Evolutionary conservation across 2,329 filamentous ascomycete species (phyloP).

Genomic region (Cyanodermella asteris): DNA sequence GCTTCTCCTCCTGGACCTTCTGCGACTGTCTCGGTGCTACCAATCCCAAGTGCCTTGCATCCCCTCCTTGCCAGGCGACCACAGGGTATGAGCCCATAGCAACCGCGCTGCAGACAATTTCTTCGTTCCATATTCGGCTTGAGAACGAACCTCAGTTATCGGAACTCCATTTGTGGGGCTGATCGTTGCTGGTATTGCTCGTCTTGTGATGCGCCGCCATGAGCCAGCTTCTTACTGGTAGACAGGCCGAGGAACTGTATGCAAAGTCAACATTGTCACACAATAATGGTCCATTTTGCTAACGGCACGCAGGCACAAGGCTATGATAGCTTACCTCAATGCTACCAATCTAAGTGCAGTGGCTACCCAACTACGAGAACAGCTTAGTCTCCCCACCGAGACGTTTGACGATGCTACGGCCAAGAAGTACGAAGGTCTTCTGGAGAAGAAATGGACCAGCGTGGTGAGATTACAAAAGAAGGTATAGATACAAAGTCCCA

Average conservation of each 20-base stretch:
- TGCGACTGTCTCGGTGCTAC: too few species aligned
- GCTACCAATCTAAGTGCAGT: slow-evolving; percentile 49
- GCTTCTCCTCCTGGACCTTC: too few species aligned
- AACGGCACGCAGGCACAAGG: slow-evolving; percentile 48
- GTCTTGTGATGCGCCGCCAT: too few species aligned
- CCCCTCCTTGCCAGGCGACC: too few species aligned
- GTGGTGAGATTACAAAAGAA: slow-evolving; percentile 90
- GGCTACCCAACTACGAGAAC: slow-evolving; percentile 51
- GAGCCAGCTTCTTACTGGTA: slow-evolving; percentile 53
- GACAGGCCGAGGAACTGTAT: slow-evolving; percentile 78
- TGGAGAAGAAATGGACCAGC: slow-evolving; percentile 98
- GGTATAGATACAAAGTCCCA: slow-evolving; percentile 25
- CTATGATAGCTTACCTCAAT: slow-evolving; percentile 71
- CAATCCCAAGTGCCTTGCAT: too few species aligned
- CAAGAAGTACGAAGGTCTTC: slow-evolving; percentile 81
- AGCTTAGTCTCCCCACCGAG: slow-evolving; percentile 51
- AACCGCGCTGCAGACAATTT: too few species aligned
- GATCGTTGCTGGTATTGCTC: too few species aligned
- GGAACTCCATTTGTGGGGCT: too few species aligned
- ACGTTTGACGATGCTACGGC: slow-evolving; percentile 58
- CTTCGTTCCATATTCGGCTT: too few species aligned
- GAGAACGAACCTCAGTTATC: too few species aligned
- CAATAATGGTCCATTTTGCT: slow-evolving; percentile 1
- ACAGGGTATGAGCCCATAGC: too few species aligned
- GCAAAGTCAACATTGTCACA: slow-evolving; percentile 23